Evolutionary conservation across 768 basidiomycete genomes (phyloP).

Genomic region (Podaxis sp.): DNA sequence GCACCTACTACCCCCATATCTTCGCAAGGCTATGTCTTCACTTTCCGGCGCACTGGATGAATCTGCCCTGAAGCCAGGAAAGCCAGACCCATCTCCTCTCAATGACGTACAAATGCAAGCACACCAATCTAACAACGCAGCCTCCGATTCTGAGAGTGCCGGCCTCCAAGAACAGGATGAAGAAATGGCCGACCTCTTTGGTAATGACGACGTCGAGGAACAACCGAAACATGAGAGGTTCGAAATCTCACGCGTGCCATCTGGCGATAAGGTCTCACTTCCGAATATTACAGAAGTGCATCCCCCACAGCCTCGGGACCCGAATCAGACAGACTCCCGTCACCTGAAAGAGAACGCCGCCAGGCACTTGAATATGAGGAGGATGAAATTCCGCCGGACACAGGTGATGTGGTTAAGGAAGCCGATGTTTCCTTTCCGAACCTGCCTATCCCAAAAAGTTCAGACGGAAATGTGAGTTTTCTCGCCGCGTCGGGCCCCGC

Average conservation of each 20-base stretch:
- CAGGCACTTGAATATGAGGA: slow-evolving; percentile 81
- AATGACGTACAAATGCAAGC: slow-evolving; percentile 45
- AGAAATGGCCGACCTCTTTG: slow-evolving; percentile 80
- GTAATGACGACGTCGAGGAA: slow-evolving; percentile 59
- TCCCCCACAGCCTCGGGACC: slow-evolving; percentile 52
- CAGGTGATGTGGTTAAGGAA: slow-evolving; percentile 47
- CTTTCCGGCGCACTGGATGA: slow-evolving; percentile 57
- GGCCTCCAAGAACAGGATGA: slow-evolving; percentile 41
- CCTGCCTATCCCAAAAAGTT: slow-evolving; percentile 75
- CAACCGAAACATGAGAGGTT: slow-evolving; percentile 50
- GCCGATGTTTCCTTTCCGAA: slow-evolving; percentile 85
- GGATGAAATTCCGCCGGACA: slow-evolving; percentile 63
- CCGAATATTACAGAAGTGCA: slow-evolving; percentile 26
- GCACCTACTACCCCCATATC: neutral
- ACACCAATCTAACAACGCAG: slow-evolving; percentile 22
- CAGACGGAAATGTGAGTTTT: slow-evolving; percentile 73
- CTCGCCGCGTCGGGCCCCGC: slow-evolving; percentile 3
- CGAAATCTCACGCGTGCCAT: slow-evolving; percentile 23
- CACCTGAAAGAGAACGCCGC: slow-evolving; percentile 61
- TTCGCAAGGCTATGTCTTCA: slow-evolving; percentile 47
- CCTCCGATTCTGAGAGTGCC: slow-evolving; percentile 27
- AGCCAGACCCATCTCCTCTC: slow-evolving; percentile 16
- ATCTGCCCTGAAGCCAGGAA: slow-evolving; percentile 19
- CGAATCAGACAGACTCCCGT: slow-evolving; percentile 65
- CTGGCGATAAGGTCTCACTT: slow-evolving; percentile 12